Evolutionary conservation across 164 flowering plant species (phyloP).

Genomic region (Tetrastigma voinierianum): DNA sequence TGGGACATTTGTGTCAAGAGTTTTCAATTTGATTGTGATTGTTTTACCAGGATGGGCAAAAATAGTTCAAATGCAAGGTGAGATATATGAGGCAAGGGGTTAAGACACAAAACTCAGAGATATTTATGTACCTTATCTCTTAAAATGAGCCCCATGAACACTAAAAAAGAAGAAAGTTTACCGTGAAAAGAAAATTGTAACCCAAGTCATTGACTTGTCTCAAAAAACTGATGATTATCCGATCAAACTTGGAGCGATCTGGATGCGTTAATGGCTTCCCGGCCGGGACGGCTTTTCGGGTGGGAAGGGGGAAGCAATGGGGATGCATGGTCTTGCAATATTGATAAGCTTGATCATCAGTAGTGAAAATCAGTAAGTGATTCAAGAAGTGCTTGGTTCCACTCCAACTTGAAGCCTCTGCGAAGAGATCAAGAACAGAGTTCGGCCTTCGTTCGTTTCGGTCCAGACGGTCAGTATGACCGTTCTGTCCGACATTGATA

Average conservation of each 20-base stretch:
- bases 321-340: conserved; percentile 32
- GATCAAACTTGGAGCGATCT: conserved; percentile 17
- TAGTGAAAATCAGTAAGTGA: conserved; percentile 34
- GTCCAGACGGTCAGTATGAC: conserved; percentile 37
- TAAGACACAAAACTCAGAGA: too few species aligned
- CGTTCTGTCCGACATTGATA: conserved; percentile 30
- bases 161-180: conserved; percentile 2
- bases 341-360: conserved; percentile 24
- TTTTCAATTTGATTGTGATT: too few species aligned
- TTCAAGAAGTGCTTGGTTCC: conserved; percentile 31
- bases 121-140: too few species aligned
- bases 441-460: conserved; percentile 32
- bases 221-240: conserved; percentile 26
- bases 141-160: too few species aligned
- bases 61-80: too few species aligned
- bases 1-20: too few species aligned
- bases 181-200: conserved; percentile 40
- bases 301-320: conserved; percentile 32
- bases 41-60: too few species aligned
- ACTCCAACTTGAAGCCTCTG: conserved; percentile 37
- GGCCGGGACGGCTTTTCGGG: too few species aligned
- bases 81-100: too few species aligned
- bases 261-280: background rate
- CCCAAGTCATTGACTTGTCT: conserved; percentile 31
- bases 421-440: conserved; percentile 42